Base-by-base conservation (phyloP, 352 stramenopile species). In the Phytophthora agathidicida region DNA sequence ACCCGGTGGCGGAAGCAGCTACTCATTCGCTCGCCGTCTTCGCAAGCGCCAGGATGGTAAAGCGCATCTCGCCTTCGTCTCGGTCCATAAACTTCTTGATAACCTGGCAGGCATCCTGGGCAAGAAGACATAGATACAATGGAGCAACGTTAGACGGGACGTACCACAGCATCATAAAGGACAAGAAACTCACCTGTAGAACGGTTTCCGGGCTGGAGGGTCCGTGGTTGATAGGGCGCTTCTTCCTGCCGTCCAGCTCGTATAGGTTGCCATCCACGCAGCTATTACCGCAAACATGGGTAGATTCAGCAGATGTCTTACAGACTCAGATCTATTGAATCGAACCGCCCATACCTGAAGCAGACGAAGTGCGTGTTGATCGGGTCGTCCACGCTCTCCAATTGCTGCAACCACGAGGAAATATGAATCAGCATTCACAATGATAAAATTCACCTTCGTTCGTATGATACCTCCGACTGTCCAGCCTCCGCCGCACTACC, bases 331-430 rank as follows among this genome's bases (percentile, higher is more conserved):
- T 23, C n/a, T 13, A 23, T 22, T 47, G 22, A 23, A 46, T 2
- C 19, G 8, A 33, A 20, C 14, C 9, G 2, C 2, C 2, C 32
- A 11, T 50, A 91, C 68, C 94, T 96, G 66, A 99, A 97, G 62
- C 91, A 97, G 24, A 98, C 80, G 49, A 99, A 99, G 72, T 99
- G 96, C n/a, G 95, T 98, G 59, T 97, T 86, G 61, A 99, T 88
- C 7, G 91, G 82, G 45, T 99, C 94, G 28, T 98, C 84, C 14
- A 98, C 75, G 41, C 80, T 77, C 33, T 94, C 84, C 43, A 97
- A 65, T 87, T 96, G 86, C 85, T 95, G 43, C 30, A 47, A 24
- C 41, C 17, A 36, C 11, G 3, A 33, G 24, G 8, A 48, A 0
- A 41, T 33, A 45, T 7, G 41, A 47, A n/a, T 19, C 20, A 55